phyloP scores from a whole-genome alignment of 768 basidiomycete species.

The Imleria badia region DNA sequence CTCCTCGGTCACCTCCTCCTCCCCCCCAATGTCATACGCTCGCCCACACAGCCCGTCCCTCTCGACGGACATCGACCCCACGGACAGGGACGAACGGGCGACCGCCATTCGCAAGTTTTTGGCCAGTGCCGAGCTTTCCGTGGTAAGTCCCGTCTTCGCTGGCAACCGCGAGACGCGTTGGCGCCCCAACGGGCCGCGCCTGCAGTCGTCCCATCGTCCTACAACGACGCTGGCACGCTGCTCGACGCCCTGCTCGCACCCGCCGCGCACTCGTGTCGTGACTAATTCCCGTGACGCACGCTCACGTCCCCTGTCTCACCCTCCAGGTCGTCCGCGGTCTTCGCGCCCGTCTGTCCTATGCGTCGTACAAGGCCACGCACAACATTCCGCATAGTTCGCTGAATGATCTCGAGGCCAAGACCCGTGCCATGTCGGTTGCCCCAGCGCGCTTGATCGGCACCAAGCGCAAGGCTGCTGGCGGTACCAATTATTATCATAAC shows the following conservation, averaged over 20 bases:
- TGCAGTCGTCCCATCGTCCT: slow-evolving; percentile 6
- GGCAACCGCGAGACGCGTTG: slow-evolving; percentile 49
- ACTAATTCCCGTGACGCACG: slow-evolving; percentile 4
- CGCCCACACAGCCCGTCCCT: slow-evolving; percentile 42
- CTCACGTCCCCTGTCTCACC: slow-evolving; percentile 34
- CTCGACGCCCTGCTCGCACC: not conserved
- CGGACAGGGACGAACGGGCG: slow-evolving; percentile 61
- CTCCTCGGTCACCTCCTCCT: slow-evolving; percentile 80
- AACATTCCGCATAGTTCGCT: slow-evolving; percentile 66
- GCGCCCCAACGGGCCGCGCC: slow-evolving; percentile 25
- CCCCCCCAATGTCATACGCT: slow-evolving; percentile 68
- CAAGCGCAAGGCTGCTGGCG: slow-evolving; percentile 50
- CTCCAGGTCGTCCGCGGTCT: slow-evolving; percentile 76
- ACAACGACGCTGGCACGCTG: not conserved
- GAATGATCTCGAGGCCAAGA: slow-evolving; percentile 69
- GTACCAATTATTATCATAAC: slow-evolving; percentile 50
- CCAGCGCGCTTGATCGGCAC: slow-evolving; percentile 55
- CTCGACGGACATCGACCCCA: slow-evolving; percentile 39
- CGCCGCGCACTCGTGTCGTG: slow-evolving; percentile 8
- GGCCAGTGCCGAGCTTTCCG: slow-evolving; percentile 75
- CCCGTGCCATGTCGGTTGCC: slow-evolving; percentile 42
- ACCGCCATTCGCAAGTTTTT: slow-evolving; percentile 73
- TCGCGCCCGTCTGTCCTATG: slow-evolving; percentile 78
- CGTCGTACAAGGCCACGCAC: slow-evolving; percentile 79
- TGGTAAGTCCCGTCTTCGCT: slow-evolving; percentile 54